These are phyloP conservation scores for Alternaria solani DNA, from an alignment of 2,329 filamentous ascomycete species.

Conservation along the genomic window DNA sequence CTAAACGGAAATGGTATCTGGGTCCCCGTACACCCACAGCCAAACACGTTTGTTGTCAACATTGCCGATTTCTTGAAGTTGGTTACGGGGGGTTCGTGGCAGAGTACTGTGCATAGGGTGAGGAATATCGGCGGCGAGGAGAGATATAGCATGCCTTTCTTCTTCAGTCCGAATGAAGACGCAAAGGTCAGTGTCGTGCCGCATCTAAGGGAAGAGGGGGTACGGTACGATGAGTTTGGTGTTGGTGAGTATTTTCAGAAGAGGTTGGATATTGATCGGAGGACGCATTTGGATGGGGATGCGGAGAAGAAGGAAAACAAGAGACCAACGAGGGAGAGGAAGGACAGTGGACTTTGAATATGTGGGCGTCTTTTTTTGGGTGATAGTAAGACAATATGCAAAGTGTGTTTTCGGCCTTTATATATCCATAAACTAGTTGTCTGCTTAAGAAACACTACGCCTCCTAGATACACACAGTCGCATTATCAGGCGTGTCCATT, in stretches of 20 bases:
- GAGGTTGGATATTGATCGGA: slow-evolving; percentile 43
- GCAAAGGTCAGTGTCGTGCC: slow-evolving; percentile 43
- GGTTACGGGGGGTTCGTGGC: slow-evolving; percentile 53
- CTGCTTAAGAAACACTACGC: background rate
- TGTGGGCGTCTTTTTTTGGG: background rate
- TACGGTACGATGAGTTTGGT: slow-evolving; percentile 39
- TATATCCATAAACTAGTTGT: background rate
- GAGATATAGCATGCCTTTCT: slow-evolving; percentile 54
- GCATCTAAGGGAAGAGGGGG: slow-evolving; percentile 35
- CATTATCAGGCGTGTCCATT: slow-evolving; percentile 51
- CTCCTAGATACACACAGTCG: background rate
- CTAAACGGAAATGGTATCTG: slow-evolving; percentile 54
- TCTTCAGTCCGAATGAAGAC: slow-evolving; percentile 50
- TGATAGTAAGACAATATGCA: background rate
- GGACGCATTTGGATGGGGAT: slow-evolving; percentile 38
- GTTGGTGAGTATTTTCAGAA: slow-evolving; percentile 47
- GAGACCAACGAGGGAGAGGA: slow-evolving; percentile 1
- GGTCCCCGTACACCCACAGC: slow-evolving; percentile 50
- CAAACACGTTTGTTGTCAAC: slow-evolving; percentile 53
- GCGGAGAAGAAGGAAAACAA: background rate
- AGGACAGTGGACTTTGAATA: background rate
- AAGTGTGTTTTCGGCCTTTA: background rate
- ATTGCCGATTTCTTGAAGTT: slow-evolving; percentile 54
- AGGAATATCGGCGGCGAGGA: slow-evolving; percentile 50
- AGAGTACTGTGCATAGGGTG: slow-evolving; percentile 53